Evolutionary conservation across 2,329 filamentous ascomycete species (phyloP), one percentile per base, ranked within the genome.

Genomic region (Colletotrichum truncatum): DNA sequence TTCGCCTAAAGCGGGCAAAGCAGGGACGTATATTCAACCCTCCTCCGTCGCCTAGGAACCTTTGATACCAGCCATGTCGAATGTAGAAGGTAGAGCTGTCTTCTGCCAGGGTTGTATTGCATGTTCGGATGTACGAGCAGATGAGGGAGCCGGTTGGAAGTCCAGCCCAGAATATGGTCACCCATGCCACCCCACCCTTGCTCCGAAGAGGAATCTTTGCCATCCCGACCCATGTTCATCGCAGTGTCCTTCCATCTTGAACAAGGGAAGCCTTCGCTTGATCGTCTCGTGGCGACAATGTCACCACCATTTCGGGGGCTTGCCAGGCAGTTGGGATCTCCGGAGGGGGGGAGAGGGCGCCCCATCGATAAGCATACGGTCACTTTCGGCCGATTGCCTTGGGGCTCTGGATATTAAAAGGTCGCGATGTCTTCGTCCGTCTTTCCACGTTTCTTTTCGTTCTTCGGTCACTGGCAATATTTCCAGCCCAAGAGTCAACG

Each of bases 51-150:
- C 30, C 43, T 9, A 14, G 45, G 49, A 45, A 54, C 63, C 57
- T 65, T 66, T 66, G 63, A 49, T 66, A 52, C 63, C 63, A 57
- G 51, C 16, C 63, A 49, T 66, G 63, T 66, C 63, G 36, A 62
- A 66, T 56, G 43, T 18, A 66, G 63, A 66, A 66, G 63, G 63
- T 66, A 53, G 32, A 48, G 18, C 26, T 41, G 18, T 32, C 48
- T 32, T 39, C 28, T 30, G 36, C 39, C 28, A 34, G 41, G 41
- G 62, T 62, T 55, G 34, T 49, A 65, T 43, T 62, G 48, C 45
- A 18, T 39, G 18, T 39, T 64, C 48, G 30, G 48, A 32, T 36
- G 48, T n/a, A 60, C 62, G 16, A 46, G 45, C 41, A 49, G 41
- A 39, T 39, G 34, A 21, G 34, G 34, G 41, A 10, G 59, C 38